Evolutionary conservation across 2,329 filamentous ascomycete genomes (phyloP).

Genomic region (Biscogniauxia mediterranea): DNA sequence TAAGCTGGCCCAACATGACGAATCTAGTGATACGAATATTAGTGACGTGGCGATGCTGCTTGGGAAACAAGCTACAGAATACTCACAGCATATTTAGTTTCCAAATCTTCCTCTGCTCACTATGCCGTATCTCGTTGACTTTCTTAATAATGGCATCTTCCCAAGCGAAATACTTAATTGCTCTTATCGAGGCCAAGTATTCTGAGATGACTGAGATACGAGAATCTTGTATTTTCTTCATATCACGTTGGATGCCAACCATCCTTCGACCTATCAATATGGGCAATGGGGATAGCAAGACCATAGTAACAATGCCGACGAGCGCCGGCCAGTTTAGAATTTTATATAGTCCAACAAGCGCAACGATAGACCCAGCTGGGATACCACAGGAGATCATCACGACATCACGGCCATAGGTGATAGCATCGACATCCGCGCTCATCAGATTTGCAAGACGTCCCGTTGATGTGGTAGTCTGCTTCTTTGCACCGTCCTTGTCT

Average conservation of each 20-base stretch:
- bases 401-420: constrained; percentile 51
- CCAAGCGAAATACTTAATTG: constrained; percentile 62
- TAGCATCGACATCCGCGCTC: constrained; percentile 57
- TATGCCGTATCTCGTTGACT: constrained; percentile 47
- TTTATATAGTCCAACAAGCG: constrained; percentile 51
- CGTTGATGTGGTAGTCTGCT: constrained; percentile 42
- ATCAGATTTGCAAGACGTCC: constrained; percentile 56
- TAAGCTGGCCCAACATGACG: constrained; percentile 44
- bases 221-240: constrained; percentile 54
- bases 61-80: constrained; percentile 13
- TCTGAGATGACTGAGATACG: constrained; percentile 58
- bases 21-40: constrained; percentile 17
- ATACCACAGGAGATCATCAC: constrained; percentile 46
- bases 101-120: constrained; percentile 57
- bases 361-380: constrained; percentile 46
- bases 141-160: constrained; percentile 52
- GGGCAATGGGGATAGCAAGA: constrained; percentile 49
- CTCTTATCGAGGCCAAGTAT: constrained; percentile 55
- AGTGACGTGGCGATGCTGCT: not conserved
- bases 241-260: constrained; percentile 48
- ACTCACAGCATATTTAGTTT: constrained; percentile 47
- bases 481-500: constrained; percentile 25
- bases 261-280: constrained; percentile 49
- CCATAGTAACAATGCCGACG: constrained; percentile 48
- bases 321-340: constrained; percentile 56